phyloP scores from a whole-genome alignment of 345 rosid species.

The Eucalyptus decipiens region DNA sequence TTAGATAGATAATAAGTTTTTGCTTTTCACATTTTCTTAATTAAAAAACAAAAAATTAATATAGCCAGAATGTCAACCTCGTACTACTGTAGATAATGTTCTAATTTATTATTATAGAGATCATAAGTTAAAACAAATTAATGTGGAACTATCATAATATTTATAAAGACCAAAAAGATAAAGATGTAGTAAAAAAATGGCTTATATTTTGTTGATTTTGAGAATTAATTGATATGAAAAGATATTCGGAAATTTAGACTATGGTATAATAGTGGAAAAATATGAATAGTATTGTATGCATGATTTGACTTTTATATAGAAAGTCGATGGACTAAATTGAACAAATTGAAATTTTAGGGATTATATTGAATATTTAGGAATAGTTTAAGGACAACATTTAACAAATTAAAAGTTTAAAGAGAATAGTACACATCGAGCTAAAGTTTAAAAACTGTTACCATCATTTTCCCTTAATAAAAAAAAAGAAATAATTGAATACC shows the following conservation, averaged over 20 bases:
- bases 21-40: no score
- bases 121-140: neutral
- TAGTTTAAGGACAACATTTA: neutral
- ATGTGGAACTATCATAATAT: neutral
- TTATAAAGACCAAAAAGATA: neutral
- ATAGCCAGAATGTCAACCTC: fast-evolving
- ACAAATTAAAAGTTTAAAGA: neutral
- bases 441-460: no score
- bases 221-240: neutral
- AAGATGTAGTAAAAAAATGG: no score
- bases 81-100: neutral
- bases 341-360: neutral
- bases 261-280: neutral
- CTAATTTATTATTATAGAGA: no score
- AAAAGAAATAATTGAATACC: neutral
- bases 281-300: neutral
- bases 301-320: neutral
- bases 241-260: neutral
- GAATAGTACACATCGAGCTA: fast-evolving
- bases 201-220: neutral
- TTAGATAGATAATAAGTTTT: no score
- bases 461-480: no score
- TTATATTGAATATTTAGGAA: neutral
- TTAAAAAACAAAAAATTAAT: no score
- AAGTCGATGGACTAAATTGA: neutral